A percentile compares a stretch with the other conserved stretches of the same genome.
phyloP scores from a whole-genome alignment of 352 stramenopile genomes.

The Pythium volutum region DNA sequence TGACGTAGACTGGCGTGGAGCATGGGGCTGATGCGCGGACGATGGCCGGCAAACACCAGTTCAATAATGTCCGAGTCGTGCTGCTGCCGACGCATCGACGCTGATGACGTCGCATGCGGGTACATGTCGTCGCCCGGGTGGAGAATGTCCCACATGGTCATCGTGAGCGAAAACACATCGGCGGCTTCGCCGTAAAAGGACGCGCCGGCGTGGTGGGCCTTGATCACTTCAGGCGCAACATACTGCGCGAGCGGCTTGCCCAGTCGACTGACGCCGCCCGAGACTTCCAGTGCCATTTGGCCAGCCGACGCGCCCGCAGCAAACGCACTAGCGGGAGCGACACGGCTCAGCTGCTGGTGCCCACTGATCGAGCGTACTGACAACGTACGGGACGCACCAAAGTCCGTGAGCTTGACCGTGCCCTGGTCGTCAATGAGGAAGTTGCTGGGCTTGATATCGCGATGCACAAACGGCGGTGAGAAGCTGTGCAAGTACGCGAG shows the following conservation, averaged over 20 bases:
- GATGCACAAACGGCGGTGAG: constrained; percentile 46
- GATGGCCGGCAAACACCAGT: constrained; percentile 28
- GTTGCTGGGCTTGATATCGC: constrained; percentile 58
- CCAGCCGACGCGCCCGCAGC: neutral
- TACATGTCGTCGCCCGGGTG: constrained; percentile 32
- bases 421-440: constrained; percentile 46
- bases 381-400: constrained; percentile 42
- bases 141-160: constrained; percentile 57
- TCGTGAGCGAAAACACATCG: constrained; percentile 48
- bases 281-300: constrained; percentile 11
- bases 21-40: constrained; percentile 20
- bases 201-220: constrained; percentile 20
- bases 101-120: neutral
- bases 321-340: neutral
- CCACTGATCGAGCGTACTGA: constrained; percentile 7
- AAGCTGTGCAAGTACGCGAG: constrained; percentile 53
- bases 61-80: constrained; percentile 28
- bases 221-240: constrained; percentile 61
- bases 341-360: constrained; percentile 12
- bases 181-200: constrained; percentile 38
- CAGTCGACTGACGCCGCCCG: constrained; percentile 30
- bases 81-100: neutral
- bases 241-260: constrained; percentile 36
- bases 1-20: constrained; percentile 23
- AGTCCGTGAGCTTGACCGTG: constrained; percentile 55